Conservation (phyloP, 257 asterid genomes). For the Penstemon eatonii region DNA sequence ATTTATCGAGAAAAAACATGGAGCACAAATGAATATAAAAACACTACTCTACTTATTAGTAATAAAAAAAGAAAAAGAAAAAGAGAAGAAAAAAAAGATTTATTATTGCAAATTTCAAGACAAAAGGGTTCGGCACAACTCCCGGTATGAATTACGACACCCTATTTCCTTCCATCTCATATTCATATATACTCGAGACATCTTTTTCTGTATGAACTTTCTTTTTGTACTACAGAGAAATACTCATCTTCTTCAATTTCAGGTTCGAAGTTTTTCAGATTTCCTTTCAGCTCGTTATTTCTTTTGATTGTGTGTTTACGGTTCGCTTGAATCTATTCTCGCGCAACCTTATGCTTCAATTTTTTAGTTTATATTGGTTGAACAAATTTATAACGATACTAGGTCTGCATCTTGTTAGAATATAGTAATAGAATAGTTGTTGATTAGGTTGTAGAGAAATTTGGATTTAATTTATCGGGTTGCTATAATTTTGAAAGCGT, state of each 20-base stretch:
- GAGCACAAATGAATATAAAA: not conserved
- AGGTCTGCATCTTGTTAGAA: not conserved
- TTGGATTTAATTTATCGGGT: conserved; percentile 2
- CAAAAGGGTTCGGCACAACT: conserved; percentile 52
- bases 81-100: not conserved
- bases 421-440: conserved; percentile 14
- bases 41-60: too few species aligned
- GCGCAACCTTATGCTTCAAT: too few species aligned
- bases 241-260: not conserved
- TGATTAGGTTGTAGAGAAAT: not conserved
- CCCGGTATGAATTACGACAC: conserved; percentile 36
- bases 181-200: too few species aligned
- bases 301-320: not conserved
- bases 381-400: too few species aligned
- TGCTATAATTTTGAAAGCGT: conserved; percentile 20
- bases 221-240: too few species aligned
- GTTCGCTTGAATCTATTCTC: too few species aligned
- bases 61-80: not conserved
- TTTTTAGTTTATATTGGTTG: too few species aligned
- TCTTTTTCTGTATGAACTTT: too few species aligned
- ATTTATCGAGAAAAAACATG: conserved; percentile 1
- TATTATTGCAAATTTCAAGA: conserved; percentile 47
- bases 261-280: not conserved
- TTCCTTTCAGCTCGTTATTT: not conserved
- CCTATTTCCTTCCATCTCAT: not conserved